Conservation (phyloP, 345 rosid genomes). For the Citropsis articulata region DNA sequence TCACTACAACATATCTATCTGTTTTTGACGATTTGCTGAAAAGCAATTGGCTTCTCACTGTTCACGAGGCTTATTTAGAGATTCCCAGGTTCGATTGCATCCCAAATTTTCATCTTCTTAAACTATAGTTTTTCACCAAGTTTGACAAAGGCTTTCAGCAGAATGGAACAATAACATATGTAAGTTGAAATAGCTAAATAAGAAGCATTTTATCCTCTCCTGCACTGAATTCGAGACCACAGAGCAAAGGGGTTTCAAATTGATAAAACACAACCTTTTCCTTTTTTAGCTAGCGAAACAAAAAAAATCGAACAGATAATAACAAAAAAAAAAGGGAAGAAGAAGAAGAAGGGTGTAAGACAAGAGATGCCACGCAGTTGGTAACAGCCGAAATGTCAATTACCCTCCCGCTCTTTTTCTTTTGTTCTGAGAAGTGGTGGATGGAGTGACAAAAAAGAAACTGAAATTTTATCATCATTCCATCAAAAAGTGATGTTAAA, state of each 20-base stretch:
- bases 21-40: not conserved
- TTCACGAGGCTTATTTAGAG: not conserved
- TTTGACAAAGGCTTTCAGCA: not conserved
- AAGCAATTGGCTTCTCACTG: not conserved
- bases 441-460: too few relatives aligned
- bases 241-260: not conserved
- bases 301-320: too few relatives aligned
- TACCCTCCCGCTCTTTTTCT: too few relatives aligned
- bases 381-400: not conserved
- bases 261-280: not conserved
- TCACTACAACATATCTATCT: not conserved
- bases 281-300: too few relatives aligned
- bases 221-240: not conserved
- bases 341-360: too few relatives aligned
- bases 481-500: too few relatives aligned
- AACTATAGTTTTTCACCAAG: not conserved
- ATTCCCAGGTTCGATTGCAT: not conserved
- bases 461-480: too few relatives aligned
- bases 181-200: not conserved
- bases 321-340: too few relatives aligned
- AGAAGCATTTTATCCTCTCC: not conserved
- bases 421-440: too few relatives aligned
- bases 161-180: not conserved
- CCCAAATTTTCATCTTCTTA: not conserved
- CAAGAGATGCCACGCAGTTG: too few relatives aligned